A percentile compares a stretch with the other conserved stretches of the same genome.
Conservation (phyloP, 331 rosid species). For the Rosa hybrid region DNA sequence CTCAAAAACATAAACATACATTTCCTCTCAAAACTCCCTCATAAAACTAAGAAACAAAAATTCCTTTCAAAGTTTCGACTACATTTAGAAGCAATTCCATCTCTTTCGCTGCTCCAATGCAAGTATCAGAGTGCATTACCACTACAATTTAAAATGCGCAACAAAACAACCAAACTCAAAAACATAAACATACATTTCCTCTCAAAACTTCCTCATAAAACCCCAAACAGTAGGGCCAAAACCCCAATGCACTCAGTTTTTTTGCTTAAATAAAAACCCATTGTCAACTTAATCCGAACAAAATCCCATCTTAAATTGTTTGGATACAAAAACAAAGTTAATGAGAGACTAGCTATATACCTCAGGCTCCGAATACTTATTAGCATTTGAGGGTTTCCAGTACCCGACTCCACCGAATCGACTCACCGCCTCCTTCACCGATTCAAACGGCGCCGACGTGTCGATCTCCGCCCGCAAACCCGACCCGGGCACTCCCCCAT, state of each 20-base stretch:
- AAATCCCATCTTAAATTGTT: not conserved
- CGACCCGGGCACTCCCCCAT: constrained; percentile 2
- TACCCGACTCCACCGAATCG: constrained; percentile 77
- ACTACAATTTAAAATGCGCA: not conserved
- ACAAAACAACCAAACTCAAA: not conserved
- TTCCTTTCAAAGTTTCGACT: not conserved
- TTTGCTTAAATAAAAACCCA: not conserved
- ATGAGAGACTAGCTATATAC: constrained; percentile 28
- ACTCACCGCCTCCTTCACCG: constrained; percentile 74
- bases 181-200: not conserved
- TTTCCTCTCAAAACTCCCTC: not conserved
- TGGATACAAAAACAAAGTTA: not conserved
- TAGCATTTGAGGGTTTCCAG: constrained; percentile 63
- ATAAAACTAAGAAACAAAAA: not conserved
- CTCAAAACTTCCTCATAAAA: not conserved
- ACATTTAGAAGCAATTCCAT: not conserved
- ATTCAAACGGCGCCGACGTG: constrained; percentile 80
- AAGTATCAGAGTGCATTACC: not conserved
- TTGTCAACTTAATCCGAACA: not conserved
- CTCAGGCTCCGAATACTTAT: constrained; percentile 36
- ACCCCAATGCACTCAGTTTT: not conserved
- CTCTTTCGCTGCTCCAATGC: not conserved
- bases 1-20: not conserved
- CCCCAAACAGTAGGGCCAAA: not conserved
- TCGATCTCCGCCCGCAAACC: constrained; percentile 66